These are phyloP conservation scores for Phlegmacium glaucopus DNA, from an alignment of 768 basidiomycete species.

Conservation along the genomic window DNA sequence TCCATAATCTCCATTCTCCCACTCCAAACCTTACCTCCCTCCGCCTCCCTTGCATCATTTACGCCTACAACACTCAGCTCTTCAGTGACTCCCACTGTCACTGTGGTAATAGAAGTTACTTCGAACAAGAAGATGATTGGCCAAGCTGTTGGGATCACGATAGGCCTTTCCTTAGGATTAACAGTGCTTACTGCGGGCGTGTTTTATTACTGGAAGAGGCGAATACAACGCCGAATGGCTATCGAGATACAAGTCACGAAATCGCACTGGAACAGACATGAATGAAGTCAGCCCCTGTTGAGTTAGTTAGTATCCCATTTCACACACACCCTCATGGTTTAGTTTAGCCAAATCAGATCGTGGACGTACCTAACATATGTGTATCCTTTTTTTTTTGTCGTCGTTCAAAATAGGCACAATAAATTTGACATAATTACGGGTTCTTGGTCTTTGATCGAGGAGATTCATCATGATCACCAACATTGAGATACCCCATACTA, in stretches of 20 bases:
- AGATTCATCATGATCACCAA: too few relatives aligned
- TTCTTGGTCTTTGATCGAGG: too few relatives aligned
- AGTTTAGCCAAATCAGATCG: too few relatives aligned
- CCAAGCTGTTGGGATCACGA: conserved; percentile 31
- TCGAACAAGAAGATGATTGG: conserved; percentile 21
- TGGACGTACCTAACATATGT: too few relatives aligned
- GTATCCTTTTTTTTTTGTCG: too few relatives aligned
- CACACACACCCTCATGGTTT: too few relatives aligned
- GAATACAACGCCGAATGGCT: conserved; percentile 11
- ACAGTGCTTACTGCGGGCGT: conserved; percentile 19
- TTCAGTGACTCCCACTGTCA: conserved; percentile 8
- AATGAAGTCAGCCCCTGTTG: not conserved
- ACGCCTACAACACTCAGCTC: conserved; percentile 13
- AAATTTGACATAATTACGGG: too few relatives aligned
- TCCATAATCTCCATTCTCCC: conserved; percentile 16
- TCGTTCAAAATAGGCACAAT: not conserved
- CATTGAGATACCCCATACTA: too few relatives aligned
- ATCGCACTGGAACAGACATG: conserved; percentile 8
- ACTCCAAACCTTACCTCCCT: conserved; percentile 28
- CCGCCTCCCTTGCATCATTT: conserved; percentile 32
- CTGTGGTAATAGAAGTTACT: conserved; percentile 10
- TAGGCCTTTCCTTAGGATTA: conserved; percentile 31
- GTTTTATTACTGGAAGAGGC: conserved; percentile 25
- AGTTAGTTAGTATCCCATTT: not conserved
- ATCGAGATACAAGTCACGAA: conserved; percentile 5